phyloP scores from a whole-genome alignment of 169 alveolate species.

The Plasmodium vivax region DNA sequence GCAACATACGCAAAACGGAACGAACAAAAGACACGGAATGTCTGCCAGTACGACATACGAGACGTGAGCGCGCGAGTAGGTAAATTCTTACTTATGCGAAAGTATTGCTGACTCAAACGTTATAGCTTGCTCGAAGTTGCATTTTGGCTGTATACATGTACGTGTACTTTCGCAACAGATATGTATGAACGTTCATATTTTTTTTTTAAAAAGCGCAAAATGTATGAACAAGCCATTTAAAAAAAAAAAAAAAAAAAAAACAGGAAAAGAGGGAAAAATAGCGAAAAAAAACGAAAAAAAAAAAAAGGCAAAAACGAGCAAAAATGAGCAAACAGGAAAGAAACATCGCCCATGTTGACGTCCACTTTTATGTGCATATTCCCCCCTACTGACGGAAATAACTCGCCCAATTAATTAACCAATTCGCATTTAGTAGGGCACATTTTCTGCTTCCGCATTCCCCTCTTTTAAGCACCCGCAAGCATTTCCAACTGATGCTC shows the following conservation, averaged over 20 bases:
- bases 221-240: slow-evolving; percentile 7
- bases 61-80: slow-evolving; percentile 10
- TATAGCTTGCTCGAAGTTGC: not conserved
- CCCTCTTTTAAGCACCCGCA: not conserved
- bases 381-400: not conserved
- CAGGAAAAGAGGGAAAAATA: not conserved
- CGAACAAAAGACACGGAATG: not conserved
- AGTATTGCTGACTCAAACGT: not conserved
- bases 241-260: slow-evolving; percentile 8
- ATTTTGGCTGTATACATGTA: not conserved
- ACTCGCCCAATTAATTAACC: not conserved
- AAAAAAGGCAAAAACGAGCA: not conserved
- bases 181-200: slow-evolving; percentile 7
- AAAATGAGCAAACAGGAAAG: not conserved
- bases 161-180: not conserved
- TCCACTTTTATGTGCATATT: not conserved
- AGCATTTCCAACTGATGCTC: not conserved
- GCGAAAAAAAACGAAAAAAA: not conserved
- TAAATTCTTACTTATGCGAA: slow-evolving; percentile 16
- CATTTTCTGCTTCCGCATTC: not conserved
- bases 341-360: not conserved
- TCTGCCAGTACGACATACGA: slow-evolving; percentile 41
- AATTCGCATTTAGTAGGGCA: not conserved
- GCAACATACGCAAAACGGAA: not conserved
- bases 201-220: not conserved